Percentiles rank a stretch among this genome's conserved stretches.
Conservation (phyloP, 306 rosid genomes). For the Elaeagnus macrophylla region DNA sequence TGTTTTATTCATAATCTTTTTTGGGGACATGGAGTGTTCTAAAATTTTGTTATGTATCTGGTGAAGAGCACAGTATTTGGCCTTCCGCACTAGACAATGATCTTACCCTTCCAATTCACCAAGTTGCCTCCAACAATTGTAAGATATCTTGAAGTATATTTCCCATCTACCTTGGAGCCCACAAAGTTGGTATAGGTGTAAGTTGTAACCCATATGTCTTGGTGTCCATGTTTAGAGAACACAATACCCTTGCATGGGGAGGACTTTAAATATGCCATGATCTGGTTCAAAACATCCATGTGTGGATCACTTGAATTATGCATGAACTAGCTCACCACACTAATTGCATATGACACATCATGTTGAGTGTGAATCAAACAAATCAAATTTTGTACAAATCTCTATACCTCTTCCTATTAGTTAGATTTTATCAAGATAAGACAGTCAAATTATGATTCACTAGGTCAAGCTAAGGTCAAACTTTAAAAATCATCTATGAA, state of each 20-base stretch:
- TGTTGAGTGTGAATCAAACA: background rate
- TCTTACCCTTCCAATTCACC: background rate
- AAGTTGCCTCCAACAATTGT: background rate
- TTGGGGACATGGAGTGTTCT: too few relatives aligned
- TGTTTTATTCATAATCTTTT: too few relatives aligned
- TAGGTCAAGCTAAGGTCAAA: too few relatives aligned
- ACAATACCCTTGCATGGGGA: background rate
- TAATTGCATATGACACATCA: background rate
- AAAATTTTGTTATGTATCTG: background rate
- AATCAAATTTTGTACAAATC: background rate
- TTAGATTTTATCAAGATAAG: too few relatives aligned
- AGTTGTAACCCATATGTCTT: background rate
- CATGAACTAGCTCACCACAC: background rate
- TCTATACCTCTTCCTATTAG: background rate
- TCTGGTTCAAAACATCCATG: background rate
- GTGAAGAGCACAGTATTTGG: background rate
- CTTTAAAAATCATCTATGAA: too few relatives aligned
- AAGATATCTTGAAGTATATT: background rate
- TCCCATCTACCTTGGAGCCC: background rate
- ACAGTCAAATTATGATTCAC: too few relatives aligned
- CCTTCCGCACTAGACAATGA: background rate
- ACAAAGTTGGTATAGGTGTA: background rate
- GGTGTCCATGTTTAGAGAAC: background rate
- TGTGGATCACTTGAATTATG: background rate
- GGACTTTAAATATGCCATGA: background rate